Base-by-base conservation (phyloP, 2,329 filamentous ascomycete genomes). In the Beauveria australis region DNA sequence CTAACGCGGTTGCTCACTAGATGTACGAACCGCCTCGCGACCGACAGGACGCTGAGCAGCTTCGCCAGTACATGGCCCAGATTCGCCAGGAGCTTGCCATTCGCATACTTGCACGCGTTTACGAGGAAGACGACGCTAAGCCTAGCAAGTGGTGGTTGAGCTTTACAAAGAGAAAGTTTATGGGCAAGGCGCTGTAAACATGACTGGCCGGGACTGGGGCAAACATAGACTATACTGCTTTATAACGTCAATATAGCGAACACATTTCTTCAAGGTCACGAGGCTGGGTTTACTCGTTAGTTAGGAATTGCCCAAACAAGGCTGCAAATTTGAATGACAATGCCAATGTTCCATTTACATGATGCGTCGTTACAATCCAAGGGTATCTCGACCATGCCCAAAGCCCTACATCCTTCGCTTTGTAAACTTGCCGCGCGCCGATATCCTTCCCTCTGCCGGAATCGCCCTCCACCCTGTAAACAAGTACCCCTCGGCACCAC, bases 121-220 rank as follows among this genome's bases (percentile, higher is more conserved):
- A 96, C 73, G 88, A 89, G 60, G 92, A 92, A 78, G 75, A 84
- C 72, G 76, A 92, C 80, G 75, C 90, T 76, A 84, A 83, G 76
- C 84, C 85, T 60, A 83, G 79, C 75, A 84, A 95, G 86, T 97
- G 93, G 91, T 99, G 94, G 94, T 77, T 99, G 74, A 97, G 94
- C 81, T 99, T 97, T 74, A 91, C 90, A 59, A 97, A 97, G 87
- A 88, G 94, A 78, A 97, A 97, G 85, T 99, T 99, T 73, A 97
- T 99, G 94, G 92, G 92, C 74, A 97, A 97, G 85, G 84, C 85
- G 67, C 79, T 94, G 76, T 92, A 80, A 74, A 41, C 10, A 8
- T 40, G 10, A 47, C 9, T n/a, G n/a, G 43, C 18, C 55, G 56
- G 18, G 52, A 30, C 37, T 47, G 46, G 37, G 58, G 52, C 3